These are phyloP conservation scores for Pichia heedii DNA, from an alignment of 805 yeast genomes.

Conservation along the genomic window DNA sequence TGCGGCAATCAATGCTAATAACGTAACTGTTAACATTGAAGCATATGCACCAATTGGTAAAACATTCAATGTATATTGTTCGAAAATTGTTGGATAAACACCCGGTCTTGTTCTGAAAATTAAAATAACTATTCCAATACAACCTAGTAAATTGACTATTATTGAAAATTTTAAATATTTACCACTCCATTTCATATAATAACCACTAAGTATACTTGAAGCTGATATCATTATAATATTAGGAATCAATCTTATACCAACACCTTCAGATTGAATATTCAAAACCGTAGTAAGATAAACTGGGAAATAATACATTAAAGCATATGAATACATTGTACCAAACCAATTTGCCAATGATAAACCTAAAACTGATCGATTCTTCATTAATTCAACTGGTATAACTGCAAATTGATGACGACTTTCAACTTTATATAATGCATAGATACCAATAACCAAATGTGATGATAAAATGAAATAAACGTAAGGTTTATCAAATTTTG, in stretches of 20 bases:
- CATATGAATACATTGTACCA: conserved; percentile 39
- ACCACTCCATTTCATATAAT: conserved; percentile 57
- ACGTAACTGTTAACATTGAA: conserved; percentile 53
- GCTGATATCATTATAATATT: conserved; percentile 49
- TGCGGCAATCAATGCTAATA: conserved; percentile 62
- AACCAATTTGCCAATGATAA: conserved; percentile 59
- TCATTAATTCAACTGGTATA: conserved; percentile 48
- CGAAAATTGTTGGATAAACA: conserved; percentile 20
- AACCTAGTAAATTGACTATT: conserved; percentile 32
- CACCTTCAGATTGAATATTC: conserved; percentile 42
- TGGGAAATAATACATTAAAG: conserved; percentile 50
- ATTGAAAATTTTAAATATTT: conserved; percentile 42
- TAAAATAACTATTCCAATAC: conserved; percentile 32
- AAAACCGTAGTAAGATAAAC: conserved; percentile 50
- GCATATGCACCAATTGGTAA: conserved; percentile 50
- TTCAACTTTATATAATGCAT: conserved; percentile 15
- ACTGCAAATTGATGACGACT: conserved; percentile 39
- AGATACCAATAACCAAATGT: conserved; percentile 6
- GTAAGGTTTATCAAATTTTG: conserved; percentile 23
- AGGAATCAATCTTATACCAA: conserved; percentile 53
- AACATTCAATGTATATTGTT: conserved; percentile 35
- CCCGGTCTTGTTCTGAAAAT: conserved; percentile 19
- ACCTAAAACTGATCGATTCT: conserved; percentile 50
- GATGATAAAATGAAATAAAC: conserved; percentile 1
- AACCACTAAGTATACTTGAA: conserved; percentile 57